These are phyloP conservation scores for Micractinium conductrix DNA, from an alignment of 139 green algal species.

Conservation along the genomic window DNA sequence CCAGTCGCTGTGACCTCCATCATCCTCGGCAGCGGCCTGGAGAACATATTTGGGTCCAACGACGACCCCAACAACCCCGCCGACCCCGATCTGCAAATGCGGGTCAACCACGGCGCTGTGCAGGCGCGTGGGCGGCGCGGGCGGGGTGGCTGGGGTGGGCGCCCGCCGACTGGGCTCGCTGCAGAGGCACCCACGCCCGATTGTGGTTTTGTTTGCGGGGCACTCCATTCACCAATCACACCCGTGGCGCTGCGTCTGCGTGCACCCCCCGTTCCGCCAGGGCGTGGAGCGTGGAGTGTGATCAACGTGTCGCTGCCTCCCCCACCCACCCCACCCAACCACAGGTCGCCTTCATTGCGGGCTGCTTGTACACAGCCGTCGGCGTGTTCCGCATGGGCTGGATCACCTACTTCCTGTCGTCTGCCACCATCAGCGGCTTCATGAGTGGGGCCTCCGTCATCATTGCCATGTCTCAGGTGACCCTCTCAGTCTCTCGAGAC, in stretches of 20 bases:
- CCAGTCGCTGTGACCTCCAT: constrained; percentile 74
- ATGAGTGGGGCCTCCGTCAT: constrained; percentile 87
- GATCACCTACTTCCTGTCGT: constrained; percentile 88
- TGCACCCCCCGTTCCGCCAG: constrained; percentile 48
- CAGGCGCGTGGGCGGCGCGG: not conserved
- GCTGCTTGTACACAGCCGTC: constrained; percentile 73
- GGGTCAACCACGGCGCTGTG: not conserved
- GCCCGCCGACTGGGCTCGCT: too few species aligned
- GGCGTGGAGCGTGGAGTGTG: too few species aligned
- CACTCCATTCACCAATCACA: too few species aligned
- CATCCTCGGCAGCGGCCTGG: constrained; percentile 53
- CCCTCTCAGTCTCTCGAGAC: too few species aligned
- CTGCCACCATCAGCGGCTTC: constrained; percentile 88
- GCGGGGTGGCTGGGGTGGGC: too few species aligned
- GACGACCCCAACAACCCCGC: not conserved
- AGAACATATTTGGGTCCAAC: not conserved
- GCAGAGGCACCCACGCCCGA: too few species aligned
- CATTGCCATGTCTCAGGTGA: constrained; percentile 57
- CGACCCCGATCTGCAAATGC: not conserved
- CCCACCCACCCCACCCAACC: constrained; percentile 8
- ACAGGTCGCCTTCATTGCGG: constrained; percentile 82
- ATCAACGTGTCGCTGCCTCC: constrained; percentile 39
- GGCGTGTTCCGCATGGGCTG: constrained; percentile 85
- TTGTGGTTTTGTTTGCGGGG: too few species aligned
- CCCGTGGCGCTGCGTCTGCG: too few species aligned